Conservation (phyloP, 139 green algal genomes). For the Yamagishiella unicocca region DNA sequence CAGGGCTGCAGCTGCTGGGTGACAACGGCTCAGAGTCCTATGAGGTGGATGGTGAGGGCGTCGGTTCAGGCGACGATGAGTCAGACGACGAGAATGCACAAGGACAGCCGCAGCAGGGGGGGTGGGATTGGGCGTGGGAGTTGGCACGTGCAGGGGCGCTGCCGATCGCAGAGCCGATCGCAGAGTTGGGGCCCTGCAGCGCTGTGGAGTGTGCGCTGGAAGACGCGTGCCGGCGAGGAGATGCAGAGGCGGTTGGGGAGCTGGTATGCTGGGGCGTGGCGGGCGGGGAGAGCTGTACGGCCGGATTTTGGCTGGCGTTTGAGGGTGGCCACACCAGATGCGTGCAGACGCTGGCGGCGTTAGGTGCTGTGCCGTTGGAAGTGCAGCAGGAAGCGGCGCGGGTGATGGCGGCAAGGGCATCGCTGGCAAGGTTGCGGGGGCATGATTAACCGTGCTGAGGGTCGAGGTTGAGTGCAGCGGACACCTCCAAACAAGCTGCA, state of each 20-base stretch:
- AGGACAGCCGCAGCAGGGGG: background rate
- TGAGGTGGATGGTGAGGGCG: background rate
- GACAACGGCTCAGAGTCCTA: too few relatives aligned
- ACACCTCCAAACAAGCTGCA: too few relatives aligned
- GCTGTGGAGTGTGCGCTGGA: background rate
- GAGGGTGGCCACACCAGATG: background rate
- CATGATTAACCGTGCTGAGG: too few relatives aligned
- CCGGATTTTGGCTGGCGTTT: background rate
- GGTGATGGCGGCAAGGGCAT: background rate
- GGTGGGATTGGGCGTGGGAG: conserved; percentile 2
- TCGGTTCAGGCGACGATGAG: background rate
- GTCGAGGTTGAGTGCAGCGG: too few relatives aligned
- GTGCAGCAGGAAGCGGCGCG: background rate
- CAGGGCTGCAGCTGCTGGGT: background rate
- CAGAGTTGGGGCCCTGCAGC: too few relatives aligned
- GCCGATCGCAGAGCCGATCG: too few relatives aligned
- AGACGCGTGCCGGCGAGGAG: background rate
- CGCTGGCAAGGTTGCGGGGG: too few relatives aligned
- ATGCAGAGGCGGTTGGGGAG: background rate
- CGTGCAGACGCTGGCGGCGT: background rate
- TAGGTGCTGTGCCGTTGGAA: background rate
- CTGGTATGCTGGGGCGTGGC: background rate
- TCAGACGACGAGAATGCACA: background rate
- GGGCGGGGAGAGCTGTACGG: background rate
- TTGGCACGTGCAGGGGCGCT: background rate